Evolutionary conservation across 345 rosid species (phyloP), one percentile per base, ranked within the genome.

Genomic region (Citropsis articulata): DNA sequence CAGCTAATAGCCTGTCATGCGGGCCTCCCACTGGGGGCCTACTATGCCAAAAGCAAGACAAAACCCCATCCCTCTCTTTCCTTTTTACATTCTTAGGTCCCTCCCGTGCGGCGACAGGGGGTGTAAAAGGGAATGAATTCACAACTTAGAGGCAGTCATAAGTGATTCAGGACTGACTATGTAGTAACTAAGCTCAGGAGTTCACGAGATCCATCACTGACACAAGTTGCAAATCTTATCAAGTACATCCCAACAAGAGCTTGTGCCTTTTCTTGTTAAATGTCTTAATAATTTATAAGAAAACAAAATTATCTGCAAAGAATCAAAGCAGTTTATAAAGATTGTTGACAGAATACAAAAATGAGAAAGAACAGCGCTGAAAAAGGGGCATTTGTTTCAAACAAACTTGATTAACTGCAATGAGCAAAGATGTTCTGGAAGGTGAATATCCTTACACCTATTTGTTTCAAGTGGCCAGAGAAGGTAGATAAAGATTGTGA

Each of bases 391-490:
- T 36, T 36, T 36, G 40, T 36, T 36, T 36, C 40, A 36, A 36
- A 36, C 9, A 7, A 36, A 36, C 40, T 36, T 7, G 40, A 36
- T 36, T 36, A 36, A 36, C 40, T 36, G 40, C 40, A 36, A 36
- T 36, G 40, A 36, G 9, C 40, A 1, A 36, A 36, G 40, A 36
- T 36, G 40, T 36, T 36, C 9, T 36, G 40, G 40, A 36, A 36
- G 40, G 40, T 36, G 8, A 36, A 36, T 36, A 36, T 36, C 40
- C 97, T 87, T 82, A 95, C 99, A 83, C 89, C 88, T 67, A 95
- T 91, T 85, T 93, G 98, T 75, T 92, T 93, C 87, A 93, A 83
- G 81, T 92, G 99, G 77, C 97, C 95, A 72, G 99, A 95, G 83
- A 93, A 95, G 76, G 99, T 93, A 78, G 99, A 95, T 77, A 95